These are phyloP conservation scores for Lipomyces orientalis DNA, from an alignment of 805 yeast species.

Conservation along the genomic window DNA sequence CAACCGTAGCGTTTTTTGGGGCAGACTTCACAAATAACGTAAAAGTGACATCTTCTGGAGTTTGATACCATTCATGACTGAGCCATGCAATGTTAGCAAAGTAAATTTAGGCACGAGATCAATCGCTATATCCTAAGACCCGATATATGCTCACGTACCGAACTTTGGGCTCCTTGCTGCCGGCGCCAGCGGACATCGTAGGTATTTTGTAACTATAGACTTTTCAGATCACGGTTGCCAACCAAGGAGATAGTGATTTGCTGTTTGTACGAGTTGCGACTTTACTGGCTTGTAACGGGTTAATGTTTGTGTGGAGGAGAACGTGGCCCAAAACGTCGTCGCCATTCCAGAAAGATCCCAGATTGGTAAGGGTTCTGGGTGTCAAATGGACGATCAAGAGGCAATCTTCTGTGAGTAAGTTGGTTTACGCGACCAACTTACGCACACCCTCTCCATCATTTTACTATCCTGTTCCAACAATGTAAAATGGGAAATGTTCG, in stretches of 20 bases:
- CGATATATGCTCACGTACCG: background rate
- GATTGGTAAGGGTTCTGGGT: no score
- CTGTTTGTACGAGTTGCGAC: background rate
- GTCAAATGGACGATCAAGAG: no score
- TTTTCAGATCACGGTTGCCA: background rate
- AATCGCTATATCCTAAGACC: background rate
- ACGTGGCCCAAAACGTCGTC: no score
- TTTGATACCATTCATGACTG: slow-evolving; percentile 76
- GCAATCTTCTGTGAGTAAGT: no score
- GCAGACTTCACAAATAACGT: slow-evolving; percentile 74
- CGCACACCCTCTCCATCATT: background rate
- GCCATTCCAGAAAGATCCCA: no score
- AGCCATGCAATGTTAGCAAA: background rate
- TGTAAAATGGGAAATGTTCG: background rate
- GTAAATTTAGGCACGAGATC: background rate
- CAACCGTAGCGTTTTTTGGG: slow-evolving; percentile 53
- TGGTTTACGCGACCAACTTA: no score
- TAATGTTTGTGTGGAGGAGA: background rate
- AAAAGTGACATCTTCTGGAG: slow-evolving; percentile 59
- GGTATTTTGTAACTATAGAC: background rate
- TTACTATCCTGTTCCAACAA: no score
- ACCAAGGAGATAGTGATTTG: background rate
- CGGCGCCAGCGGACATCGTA: background rate
- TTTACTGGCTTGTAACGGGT: background rate
- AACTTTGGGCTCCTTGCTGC: background rate